Evolutionary conservation across 345 rosid species (phyloP), one percentile per base, ranked within the genome.

Genomic region (Rhodamnia argentea): DNA sequence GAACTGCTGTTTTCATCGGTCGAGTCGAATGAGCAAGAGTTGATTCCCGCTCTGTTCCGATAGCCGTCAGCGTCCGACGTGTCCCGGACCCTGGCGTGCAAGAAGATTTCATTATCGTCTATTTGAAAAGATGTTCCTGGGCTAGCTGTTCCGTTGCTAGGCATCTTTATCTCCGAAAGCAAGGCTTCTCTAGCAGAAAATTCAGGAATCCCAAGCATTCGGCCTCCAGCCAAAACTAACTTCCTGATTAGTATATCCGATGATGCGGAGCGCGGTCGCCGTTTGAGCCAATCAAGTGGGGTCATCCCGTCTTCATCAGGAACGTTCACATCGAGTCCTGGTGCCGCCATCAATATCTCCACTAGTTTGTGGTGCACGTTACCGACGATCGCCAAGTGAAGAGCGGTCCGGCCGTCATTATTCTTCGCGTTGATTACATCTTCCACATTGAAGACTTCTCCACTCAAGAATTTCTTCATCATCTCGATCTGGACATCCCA

Each of bases 61-160:
- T 89, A 92, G 82, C 76, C 87, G 4, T 60, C n/a, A 64, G 87
- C 88, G 13, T 93, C 94, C 9, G 93, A 85, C 81, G 86, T 87
- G 42, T 86, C 89, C 92, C 93, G 93, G 52, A 90, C 76, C 3
- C 95, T 92, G 1, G 95, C 91, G 83, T 91, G 91, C 86, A 94
- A 86, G 82, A 95, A 93, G 10, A 96, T 92, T 86, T 96, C 98
- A 4, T 93, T 76, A 87, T 96, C 99, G 0, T 98, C 91, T 78
- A 95, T 88, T 74, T 91, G 89, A 82, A 96, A 96, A 50, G 92
- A 91, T 54, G 99, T 93, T 85, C 98, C 99, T 1, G 99, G 99
- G 85, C 98, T 94, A 88, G 89, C 89, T 4, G 29, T 6, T 78
- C 90, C 92, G 82, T 82, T 90, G 5, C 96, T 94, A 82, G 91